These are phyloP conservation scores for Oenanthe sinensis DNA, from an alignment of 129 eudicot genomes.

Conservation along the genomic window DNA sequence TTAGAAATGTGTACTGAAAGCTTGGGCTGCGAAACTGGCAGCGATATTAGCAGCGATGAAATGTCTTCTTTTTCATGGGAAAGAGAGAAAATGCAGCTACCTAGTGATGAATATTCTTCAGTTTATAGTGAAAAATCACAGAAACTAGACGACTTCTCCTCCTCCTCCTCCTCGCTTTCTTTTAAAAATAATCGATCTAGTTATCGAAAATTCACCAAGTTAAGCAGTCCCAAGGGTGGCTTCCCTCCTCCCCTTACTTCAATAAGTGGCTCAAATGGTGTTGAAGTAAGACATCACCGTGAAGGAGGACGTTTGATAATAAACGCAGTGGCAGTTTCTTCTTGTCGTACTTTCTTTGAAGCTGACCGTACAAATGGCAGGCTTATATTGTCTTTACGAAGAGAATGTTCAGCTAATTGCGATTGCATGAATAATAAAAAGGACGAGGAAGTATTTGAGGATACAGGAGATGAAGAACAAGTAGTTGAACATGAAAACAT, in stretches of 20 bases:
- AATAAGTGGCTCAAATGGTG: conserved; percentile 48
- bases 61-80: conserved; percentile 20
- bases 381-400: conserved; percentile 45
- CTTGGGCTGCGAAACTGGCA: conserved; percentile 82
- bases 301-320: conserved; percentile 68
- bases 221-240: conserved; percentile 10
- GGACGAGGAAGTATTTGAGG: background rate
- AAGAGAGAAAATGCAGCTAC: conserved; percentile 19
- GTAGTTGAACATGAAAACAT: conserved; percentile 14
- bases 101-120: conserved; percentile 2
- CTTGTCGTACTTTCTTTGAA: conserved; percentile 37
- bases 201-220: conserved; percentile 16
- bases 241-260: conserved; percentile 86
- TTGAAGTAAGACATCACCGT: conserved; percentile 55
- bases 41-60: conserved; percentile 36
- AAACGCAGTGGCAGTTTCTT: conserved; percentile 43
- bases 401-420: conserved; percentile 15
- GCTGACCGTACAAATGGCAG: conserved; percentile 65
- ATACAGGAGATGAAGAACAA: conserved; percentile 6
- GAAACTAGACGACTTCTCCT: background rate
- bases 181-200: background rate
- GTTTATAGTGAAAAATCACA: background rate
- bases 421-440: background rate
- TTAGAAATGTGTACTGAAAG: conserved; percentile 95
- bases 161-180: background rate